Base-by-base conservation (phyloP, 371 early-diverging fungal genomes). In the Mucor circinelloides region DNA sequence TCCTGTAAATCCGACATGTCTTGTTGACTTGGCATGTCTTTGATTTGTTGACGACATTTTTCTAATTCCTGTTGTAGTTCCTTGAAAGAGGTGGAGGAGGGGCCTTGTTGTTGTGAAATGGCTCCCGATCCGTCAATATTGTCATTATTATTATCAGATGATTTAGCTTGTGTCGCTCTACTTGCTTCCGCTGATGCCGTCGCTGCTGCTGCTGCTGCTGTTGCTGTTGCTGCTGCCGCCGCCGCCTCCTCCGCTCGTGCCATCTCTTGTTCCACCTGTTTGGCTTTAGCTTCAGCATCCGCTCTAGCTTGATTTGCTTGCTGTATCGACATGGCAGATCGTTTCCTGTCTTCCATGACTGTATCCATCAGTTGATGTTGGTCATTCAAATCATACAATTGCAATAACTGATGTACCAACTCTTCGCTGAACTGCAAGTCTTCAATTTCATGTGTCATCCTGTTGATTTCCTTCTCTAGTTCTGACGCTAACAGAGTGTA, bases 391-490 rank as follows among this genome's bases (percentile, higher is more conserved):
- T 50, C 50, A 12, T 50, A 50, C 8, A 50, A 13, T 25, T 50
- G 23, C 6, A 50, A 23, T 13, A 50, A 3, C 21, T 50, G 50
- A 25, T 50, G 50, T 8, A 50, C 50, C 2, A 50, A 7, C 13
- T 70, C 67, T 59, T 73, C 70, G 19, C 44, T 62, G 10, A 28
- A 38, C 58, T 13, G 55, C 55, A 19, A 72, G 36, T 30, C 55
- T 52, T 69, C 73, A n/a, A 61, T 67, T 31, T 76, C 71, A 36
- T 66, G 55, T 57, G 71, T 74, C 38, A 79, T 55, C 17, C 72
- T 48, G 36, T 58, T 48, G 1, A 79, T 74, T 64, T 79, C 76
- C 30, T 66, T 67, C 63, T 79, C 79, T 27, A 79, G 42, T 8
- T 76, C 79, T 58, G 68, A 69, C 15, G 76, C 65, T 3, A 79